Evolutionary conservation across 371 early-diverging fungal genomes (phyloP).

Genomic region (Gilbertella persicaria): DNA sequence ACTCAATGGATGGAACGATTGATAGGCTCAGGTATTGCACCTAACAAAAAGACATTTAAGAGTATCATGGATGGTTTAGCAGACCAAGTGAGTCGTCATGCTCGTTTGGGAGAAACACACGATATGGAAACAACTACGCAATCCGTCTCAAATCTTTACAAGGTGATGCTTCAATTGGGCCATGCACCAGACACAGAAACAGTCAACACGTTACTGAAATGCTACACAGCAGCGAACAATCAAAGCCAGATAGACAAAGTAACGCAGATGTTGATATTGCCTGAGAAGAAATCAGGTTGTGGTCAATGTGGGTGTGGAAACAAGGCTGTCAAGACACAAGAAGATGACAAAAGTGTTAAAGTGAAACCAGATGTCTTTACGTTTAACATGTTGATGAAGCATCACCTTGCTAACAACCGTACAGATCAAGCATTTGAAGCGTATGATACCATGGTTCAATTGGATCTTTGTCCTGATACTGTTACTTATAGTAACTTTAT

Average conservation of each 20-base stretch:
- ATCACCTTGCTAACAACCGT: constrained; percentile 17
- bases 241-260: constrained; percentile 23
- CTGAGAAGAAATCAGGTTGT: constrained; percentile 17
- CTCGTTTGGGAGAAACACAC: constrained; percentile 7
- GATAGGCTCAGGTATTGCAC: constrained; percentile 23
- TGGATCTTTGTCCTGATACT: constrained; percentile 19
- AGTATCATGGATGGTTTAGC: constrained; percentile 25
- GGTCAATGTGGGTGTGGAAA: constrained; percentile 13
- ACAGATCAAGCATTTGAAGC: constrained; percentile 28
- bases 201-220: constrained; percentile 22
- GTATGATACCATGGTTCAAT: constrained; percentile 29
- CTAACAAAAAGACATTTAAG: constrained; percentile 26
- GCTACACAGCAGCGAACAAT: constrained; percentile 27
- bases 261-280: constrained; percentile 14
- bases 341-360: too few species aligned
- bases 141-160: constrained; percentile 19
- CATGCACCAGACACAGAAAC: constrained; percentile 20
- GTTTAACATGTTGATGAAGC: constrained; percentile 28
- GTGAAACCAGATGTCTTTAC: constrained; percentile 29
- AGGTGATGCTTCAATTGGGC: constrained; percentile 19
- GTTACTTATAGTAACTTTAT: constrained; percentile 31
- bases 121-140: constrained; percentile 15
- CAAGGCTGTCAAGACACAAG: too few species aligned
- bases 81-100: constrained; percentile 18
- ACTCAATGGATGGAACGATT: constrained; percentile 32